These are phyloP conservation scores for Phallus indusiatus DNA, from an alignment of 768 basidiomycete genomes.

Conservation along the genomic window DNA sequence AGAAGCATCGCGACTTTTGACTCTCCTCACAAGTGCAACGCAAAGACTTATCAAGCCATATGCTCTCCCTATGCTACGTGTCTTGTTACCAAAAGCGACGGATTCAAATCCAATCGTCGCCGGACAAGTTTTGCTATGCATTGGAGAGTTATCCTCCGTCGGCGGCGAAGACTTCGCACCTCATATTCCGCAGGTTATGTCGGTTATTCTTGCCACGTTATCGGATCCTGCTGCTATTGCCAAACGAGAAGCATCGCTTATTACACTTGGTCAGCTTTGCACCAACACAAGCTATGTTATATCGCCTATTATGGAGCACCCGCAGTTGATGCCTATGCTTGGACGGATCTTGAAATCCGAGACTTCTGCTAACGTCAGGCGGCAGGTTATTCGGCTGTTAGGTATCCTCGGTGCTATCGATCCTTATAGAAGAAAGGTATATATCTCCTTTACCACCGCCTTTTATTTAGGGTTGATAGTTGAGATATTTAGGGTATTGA, in stretches of 20 bases:
- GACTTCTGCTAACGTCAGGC: conserved; percentile 52
- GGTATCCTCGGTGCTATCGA: conserved; percentile 95
- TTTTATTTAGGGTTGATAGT: conserved; percentile 1
- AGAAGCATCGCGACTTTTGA: conserved; percentile 86
- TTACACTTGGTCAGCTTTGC: conserved; percentile 90
- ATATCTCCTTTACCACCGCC: conserved; percentile 13
- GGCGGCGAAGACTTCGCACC: conserved; percentile 86
- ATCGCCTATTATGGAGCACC: conserved; percentile 81
- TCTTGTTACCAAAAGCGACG: conserved; percentile 80
- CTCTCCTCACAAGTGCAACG: conserved; percentile 82
- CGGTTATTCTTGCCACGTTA: conserved; percentile 78
- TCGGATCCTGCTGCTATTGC: conserved; percentile 73
- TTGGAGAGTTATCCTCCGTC: conserved; percentile 88
- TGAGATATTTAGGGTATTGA: conserved; percentile 51
- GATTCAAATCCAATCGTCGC: conserved; percentile 83
- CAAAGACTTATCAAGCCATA: conserved; percentile 94
- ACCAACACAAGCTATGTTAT: conserved; percentile 95
- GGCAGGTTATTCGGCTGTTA: conserved; percentile 90
- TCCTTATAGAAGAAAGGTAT: conserved; percentile 88
- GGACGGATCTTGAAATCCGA: conserved; percentile 83
- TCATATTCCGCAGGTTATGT: conserved; percentile 81
- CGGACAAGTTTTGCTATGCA: conserved; percentile 85
- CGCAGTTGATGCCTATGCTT: conserved; percentile 78
- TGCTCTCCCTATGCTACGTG: conserved; percentile 88
- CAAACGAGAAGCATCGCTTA: conserved; percentile 90